These are phyloP conservation scores for Elymus sibiricus DNA, from an alignment of 176 grass and related monocot genomes.

Conservation along the genomic window DNA sequence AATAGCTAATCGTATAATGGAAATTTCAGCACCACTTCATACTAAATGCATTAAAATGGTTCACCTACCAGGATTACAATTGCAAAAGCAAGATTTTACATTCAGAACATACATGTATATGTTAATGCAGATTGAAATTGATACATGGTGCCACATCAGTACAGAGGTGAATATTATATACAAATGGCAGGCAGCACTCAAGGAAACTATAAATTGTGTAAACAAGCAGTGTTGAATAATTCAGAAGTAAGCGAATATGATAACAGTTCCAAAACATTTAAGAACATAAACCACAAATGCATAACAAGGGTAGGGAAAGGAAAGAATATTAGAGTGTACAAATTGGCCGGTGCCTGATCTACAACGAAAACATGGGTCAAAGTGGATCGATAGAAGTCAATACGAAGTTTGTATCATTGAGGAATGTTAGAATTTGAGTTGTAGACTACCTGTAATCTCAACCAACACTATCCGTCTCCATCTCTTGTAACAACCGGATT, in stretches of 20 bases:
- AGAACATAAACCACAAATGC: neutral
- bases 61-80: neutral
- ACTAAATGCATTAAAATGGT: constrained; percentile 10
- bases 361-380: neutral
- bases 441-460: too few relatives aligned
- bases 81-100: neutral
- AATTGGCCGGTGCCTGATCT: neutral
- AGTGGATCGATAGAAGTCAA: neutral
- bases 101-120: neutral
- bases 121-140: neutral
- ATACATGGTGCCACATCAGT: neutral
- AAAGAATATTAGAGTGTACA: neutral
- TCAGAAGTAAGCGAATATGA: neutral
- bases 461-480: too few relatives aligned
- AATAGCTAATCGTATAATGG: neutral
- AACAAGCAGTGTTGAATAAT: neutral
- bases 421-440: too few relatives aligned
- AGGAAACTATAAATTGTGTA: neutral
- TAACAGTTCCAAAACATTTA: neutral
- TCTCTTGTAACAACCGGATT: too few relatives aligned
- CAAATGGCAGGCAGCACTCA: neutral
- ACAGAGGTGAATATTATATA: neutral
- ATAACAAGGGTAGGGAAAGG: neutral
- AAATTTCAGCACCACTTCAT: neutral
- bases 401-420: neutral